These are phyloP conservation scores for Thecamonas trahens DNA, from an alignment of 78 protist species.

Conservation along the genomic window DNA sequence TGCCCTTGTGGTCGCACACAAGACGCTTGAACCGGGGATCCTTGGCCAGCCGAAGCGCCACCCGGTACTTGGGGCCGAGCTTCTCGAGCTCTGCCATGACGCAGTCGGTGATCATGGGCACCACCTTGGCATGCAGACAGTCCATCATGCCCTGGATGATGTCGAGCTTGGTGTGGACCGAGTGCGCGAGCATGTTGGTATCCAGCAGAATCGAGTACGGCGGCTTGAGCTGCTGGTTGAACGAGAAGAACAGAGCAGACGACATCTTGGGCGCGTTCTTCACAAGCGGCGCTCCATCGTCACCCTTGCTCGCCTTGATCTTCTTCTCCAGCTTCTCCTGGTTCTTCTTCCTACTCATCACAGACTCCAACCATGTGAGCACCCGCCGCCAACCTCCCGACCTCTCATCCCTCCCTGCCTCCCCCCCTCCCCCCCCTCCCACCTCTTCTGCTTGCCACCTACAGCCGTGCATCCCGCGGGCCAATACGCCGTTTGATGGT, in stretches of 20 bases:
- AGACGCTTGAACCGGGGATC: conserved; percentile 94
- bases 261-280: conserved; percentile 5
- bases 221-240: conserved; percentile 93
- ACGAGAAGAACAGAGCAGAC: conserved; percentile 81
- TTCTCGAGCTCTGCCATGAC: conserved; percentile 97
- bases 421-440: too few species aligned
- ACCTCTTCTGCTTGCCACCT: not conserved
- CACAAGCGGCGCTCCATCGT: not conserved
- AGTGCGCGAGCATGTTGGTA: conserved; percentile 97
- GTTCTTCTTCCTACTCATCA: not conserved
- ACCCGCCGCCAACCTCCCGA: not conserved
- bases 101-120: conserved; percentile 91
- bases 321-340: not conserved
- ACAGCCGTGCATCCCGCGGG: conserved; percentile 37
- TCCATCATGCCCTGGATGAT: conserved; percentile 86
- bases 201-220: conserved; percentile 96
- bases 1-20: conserved; percentile 85
- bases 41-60: conserved; percentile 82
- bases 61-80: conserved; percentile 82
- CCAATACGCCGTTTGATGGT: conserved; percentile 37
- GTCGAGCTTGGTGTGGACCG: conserved; percentile 90
- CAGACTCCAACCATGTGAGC: not conserved
- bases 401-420: not conserved
- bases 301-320: not conserved
- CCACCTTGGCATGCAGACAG: conserved; percentile 90